Percentiles rank a stretch among this genome's conserved stretches.
Evolutionary conservation across 257 asterid genomes (phyloP).

Genomic region (Solanum etuberosum): DNA sequence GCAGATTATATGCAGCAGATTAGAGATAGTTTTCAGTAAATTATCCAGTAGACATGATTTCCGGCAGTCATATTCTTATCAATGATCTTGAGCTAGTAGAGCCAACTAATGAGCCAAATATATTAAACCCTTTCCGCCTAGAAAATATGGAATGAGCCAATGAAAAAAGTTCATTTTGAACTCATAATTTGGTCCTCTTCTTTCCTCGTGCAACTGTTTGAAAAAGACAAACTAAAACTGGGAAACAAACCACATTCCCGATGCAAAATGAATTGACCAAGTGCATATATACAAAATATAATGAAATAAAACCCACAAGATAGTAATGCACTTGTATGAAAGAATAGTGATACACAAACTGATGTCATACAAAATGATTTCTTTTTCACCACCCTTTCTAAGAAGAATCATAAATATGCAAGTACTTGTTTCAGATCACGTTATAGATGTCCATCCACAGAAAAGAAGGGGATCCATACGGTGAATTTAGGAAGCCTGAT

Average conservation of each 20-base stretch:
- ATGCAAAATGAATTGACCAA: neutral
- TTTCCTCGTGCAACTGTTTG: neutral
- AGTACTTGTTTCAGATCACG: neutral
- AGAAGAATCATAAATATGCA: neutral
- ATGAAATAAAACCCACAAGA: neutral
- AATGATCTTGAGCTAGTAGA: neutral
- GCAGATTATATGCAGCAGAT: neutral
- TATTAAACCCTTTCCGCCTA: neutral
- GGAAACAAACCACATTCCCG: neutral
- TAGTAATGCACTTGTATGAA: neutral
- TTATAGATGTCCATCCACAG: neutral
- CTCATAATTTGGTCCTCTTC: neutral
- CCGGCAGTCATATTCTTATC: neutral
- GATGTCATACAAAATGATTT: neutral
- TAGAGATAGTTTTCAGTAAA: neutral
- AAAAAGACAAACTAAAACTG: neutral
- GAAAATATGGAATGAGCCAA: neutral
- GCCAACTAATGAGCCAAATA: neutral
- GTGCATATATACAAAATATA: neutral
- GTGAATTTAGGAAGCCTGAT: slow-evolving; percentile 92
- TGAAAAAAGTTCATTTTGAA: neutral
- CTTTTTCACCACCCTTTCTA: neutral
- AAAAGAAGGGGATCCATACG: slow-evolving; percentile 23
- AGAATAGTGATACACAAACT: neutral
- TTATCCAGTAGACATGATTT: neutral